Conservation (phyloP, 805 yeast genomes). For the Dipodascopsis uninucleata region DNA sequence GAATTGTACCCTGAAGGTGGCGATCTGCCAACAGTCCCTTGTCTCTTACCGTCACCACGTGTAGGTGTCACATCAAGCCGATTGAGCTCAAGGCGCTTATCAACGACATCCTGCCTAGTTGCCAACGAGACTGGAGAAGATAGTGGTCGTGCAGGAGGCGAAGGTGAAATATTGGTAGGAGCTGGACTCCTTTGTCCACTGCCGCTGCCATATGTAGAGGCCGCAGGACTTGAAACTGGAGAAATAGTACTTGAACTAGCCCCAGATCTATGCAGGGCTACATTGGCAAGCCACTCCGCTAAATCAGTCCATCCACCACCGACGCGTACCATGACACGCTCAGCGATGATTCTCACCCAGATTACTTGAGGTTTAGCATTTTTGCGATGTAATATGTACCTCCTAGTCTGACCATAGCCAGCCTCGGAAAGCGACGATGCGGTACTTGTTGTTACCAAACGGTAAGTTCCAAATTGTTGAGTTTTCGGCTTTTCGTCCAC, state of each 20-base stretch:
- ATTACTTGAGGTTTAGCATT: slow-evolving; percentile 27
- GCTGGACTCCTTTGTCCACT: not conserved
- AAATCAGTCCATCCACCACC: slow-evolving; percentile 31
- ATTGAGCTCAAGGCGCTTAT: not conserved
- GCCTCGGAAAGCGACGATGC: slow-evolving; percentile 10
- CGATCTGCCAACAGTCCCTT: not conserved
- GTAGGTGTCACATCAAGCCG: not conserved
- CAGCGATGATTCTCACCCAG: slow-evolving; percentile 30
- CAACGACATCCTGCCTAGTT: slow-evolving; percentile 1
- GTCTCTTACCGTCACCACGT: too few relatives aligned
- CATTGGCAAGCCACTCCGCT: slow-evolving; percentile 29
- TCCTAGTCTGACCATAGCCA: slow-evolving; percentile 29
- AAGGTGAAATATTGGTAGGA: not conserved
- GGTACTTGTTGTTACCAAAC: slow-evolving; percentile 8
- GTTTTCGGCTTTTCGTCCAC: not conserved
- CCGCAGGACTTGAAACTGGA: too few relatives aligned
- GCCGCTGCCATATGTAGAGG: slow-evolving; percentile 1
- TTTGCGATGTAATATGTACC: slow-evolving; percentile 25
- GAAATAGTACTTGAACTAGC: too few relatives aligned
- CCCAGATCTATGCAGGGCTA: slow-evolving; percentile 18
- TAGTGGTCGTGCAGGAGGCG: not conserved
- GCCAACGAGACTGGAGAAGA: not conserved
- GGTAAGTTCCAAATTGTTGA: slow-evolving; percentile 5
- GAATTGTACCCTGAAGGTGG: not conserved
- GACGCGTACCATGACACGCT: slow-evolving; percentile 30